Evolutionary conservation across 345 rosid genomes (phyloP).

Genomic region (Anacardium occidentale): DNA sequence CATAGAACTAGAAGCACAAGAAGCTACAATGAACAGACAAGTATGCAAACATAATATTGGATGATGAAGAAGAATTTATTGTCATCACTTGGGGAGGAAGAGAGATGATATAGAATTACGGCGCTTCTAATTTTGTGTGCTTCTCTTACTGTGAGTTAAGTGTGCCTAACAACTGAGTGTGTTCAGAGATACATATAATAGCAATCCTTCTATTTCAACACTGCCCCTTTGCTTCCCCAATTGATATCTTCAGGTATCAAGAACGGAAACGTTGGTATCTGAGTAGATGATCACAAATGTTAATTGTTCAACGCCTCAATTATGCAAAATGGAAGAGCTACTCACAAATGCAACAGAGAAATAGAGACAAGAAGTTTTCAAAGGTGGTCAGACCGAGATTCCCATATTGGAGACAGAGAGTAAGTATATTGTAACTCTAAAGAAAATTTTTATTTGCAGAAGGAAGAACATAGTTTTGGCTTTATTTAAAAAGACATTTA

Average conservation of each 20-base stretch:
- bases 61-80: background rate
- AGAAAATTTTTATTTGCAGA: background rate
- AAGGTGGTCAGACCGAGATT: background rate
- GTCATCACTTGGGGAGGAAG: background rate
- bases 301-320: too few relatives aligned
- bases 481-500: background rate
- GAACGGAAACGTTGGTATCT: slow-evolving; percentile 12
- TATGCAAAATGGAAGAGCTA: too few relatives aligned
- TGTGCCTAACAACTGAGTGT: background rate
- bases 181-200: slow-evolving; percentile 8
- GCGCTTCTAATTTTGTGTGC: background rate
- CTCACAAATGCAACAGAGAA: background rate
- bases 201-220: background rate
- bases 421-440: background rate
- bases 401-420: background rate
- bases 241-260: slow-evolving; percentile 1
- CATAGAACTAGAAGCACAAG: too few relatives aligned
- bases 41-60: background rate
- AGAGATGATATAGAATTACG: background rate
- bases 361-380: background rate
- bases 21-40: too few relatives aligned
- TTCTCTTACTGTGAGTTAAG: slow-evolving; percentile 12
- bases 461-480: background rate
- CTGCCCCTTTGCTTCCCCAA: background rate
- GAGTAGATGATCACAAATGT: slow-evolving; percentile 21